A percentile compares a stretch with the other conserved stretches of the same genome.
Conservation (phyloP, 805 yeast species). For the Metschnikowia amazonensis region DNA sequence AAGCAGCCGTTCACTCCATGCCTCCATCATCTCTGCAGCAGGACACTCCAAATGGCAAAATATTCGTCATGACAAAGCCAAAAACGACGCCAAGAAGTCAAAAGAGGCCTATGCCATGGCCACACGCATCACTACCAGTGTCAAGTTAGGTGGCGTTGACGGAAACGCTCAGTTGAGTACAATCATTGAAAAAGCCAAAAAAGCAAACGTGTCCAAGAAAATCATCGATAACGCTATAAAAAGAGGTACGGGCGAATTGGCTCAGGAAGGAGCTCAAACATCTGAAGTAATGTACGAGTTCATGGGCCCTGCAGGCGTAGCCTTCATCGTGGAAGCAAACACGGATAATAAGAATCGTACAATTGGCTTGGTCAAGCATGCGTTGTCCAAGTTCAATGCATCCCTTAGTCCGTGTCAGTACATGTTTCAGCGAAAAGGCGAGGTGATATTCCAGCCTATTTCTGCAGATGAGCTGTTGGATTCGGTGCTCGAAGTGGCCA, state of each 20-base stretch:
- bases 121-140: slow-evolving; percentile 69
- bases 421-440: slow-evolving; percentile 76
- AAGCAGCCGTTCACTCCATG: slow-evolving; percentile 13
- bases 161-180: slow-evolving; percentile 60
- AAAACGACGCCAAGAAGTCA: slow-evolving; percentile 78
- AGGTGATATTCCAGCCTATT: slow-evolving; percentile 50
- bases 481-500: slow-evolving; percentile 64
- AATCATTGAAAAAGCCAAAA: slow-evolving; percentile 73
- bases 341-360: slow-evolving; percentile 89
- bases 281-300: slow-evolving; percentile 70
- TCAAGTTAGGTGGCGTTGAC: slow-evolving; percentile 68
- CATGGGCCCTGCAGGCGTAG: slow-evolving; percentile 88
- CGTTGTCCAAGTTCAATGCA: slow-evolving; percentile 66
- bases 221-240: slow-evolving; percentile 85
- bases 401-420: slow-evolving; percentile 73
- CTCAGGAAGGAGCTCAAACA: slow-evolving; percentile 42
- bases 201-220: slow-evolving; percentile 73
- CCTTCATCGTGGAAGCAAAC: slow-evolving; percentile 77
- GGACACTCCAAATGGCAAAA: slow-evolving; percentile 98
- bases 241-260: slow-evolving; percentile 71
- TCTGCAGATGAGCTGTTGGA: slow-evolving; percentile 47
- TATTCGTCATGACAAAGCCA: slow-evolving; percentile 90
- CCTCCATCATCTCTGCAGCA: slow-evolving; percentile 29
- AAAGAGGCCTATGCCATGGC: slow-evolving; percentile 68
- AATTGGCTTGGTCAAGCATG: slow-evolving; percentile 67